Base-by-base conservation (phyloP, 2,329 filamentous ascomycete genomes). In the Fusarium oligoseptatum region DNA sequence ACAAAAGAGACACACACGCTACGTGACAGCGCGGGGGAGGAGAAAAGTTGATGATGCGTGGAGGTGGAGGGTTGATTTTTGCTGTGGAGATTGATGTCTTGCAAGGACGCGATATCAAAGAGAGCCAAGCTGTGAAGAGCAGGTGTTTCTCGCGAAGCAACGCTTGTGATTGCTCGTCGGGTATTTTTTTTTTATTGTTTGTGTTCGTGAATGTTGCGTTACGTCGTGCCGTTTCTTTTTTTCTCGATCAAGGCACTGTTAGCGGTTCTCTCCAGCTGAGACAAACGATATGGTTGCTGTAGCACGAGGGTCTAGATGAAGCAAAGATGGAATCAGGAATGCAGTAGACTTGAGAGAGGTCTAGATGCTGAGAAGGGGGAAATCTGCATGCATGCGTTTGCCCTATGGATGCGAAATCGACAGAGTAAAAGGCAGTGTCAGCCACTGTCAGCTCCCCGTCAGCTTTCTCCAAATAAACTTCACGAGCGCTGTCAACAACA, bases 1-100 rank as follows among this genome's bases (percentile, higher is more conserved):
- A 56, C 56, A 62, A 17, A 45, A 34, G 29, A 50, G 43, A 29
- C 67, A 60, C 50, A 60, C 56, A 60, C 56, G 67, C 64, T 75
- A 75, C 70, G 70, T 75, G 70, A 75, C 70, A 73, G 60, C 65
- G 70, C 70, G 67, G 70, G 70, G 72, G 37, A 20, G 15, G 27
- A 29, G 27, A 29, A 29, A 65, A 62, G 64, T 55, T 22, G 61
- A 41, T n/a, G 22, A 60, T 22, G 9, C 12, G 63, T 24, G 64
- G 55, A 41, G 60, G 27, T 50, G 50, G 60, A 27, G 48, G 37
- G 37, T 41, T 41, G 37, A 8, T 15, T 37, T 37, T 37, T 37
- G 36, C 32, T 37, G 39, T 52, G 34, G 67, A 43, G 52, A 56
- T 56, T 56, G 36, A 39, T 34, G 52, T 34, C 22, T 37, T 58